Evolutionary conservation across 2,329 filamentous ascomycete species (phyloP), one percentile per base, ranked within the genome.

Genomic region (Phaeosphaeria sp.): DNA sequence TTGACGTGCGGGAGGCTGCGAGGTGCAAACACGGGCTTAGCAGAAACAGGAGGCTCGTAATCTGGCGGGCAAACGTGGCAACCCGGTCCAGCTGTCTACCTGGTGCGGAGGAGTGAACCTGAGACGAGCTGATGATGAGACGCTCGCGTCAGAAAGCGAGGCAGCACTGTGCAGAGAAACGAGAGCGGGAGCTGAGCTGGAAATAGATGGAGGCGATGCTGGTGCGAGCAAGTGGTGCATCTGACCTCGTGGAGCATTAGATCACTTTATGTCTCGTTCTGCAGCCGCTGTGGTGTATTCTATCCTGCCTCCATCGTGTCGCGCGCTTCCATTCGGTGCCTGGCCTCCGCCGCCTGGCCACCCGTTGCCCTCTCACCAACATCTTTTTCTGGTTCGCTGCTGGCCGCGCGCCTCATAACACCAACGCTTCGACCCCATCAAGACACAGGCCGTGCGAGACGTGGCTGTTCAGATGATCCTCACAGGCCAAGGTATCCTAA

Each of bases 241-340:
- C 57, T 67, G 63, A 59, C 62, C 67, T 69, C 62, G 67, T 66
- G 67, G 68, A 66, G 63, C 53, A 51, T 49, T 59, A 63, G 55
- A 50, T 51, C 66, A 69, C 65, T 74, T 74, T 76, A 75, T 76
- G 67, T 69, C 66, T 62, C 66, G 68, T 58, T 60, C 13, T 65
- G 66, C 71, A 77, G 62, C 72, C 74, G 74, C 74, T 74, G 71
- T 68, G 55, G 62, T 53, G 63, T 67, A 63, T 56, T 66, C 56
- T 67, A 61, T 63, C 61, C 57, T 68, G 68, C 66, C 51, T 60
- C 44, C 30, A 55, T 60, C 57, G 67, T 68, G 68, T 74, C 74
- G 74, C 74, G 74, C 74, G 74, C 74, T 75, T 75, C 70, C 73
- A 66, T 53, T 64, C 30, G 61, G 64, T 69, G 59, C 64, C 63